phyloP scores from a whole-genome alignment of 1,284 basidiomycete species.

The Melampsora larici-populina region DNA sequence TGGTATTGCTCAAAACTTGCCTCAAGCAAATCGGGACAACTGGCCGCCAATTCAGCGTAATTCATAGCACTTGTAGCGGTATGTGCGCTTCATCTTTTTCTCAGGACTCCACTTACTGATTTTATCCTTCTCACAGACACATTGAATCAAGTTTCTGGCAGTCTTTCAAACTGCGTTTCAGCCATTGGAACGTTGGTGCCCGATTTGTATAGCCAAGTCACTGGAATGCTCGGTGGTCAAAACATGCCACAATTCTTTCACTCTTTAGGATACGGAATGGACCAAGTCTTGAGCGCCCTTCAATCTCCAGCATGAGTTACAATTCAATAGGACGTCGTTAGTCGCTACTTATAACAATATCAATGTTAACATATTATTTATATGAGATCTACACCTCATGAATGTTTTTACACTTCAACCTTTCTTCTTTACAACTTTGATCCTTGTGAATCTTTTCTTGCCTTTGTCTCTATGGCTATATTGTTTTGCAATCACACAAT shows the following conservation, averaged over 20 bases:
- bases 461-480: too few species aligned
- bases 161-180: constrained; percentile 11
- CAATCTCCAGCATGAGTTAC: not conserved
- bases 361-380: too few species aligned
- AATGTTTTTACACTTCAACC: too few species aligned
- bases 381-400: too few species aligned
- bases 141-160: constrained; percentile 8
- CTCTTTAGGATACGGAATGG: not conserved
- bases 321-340: too few species aligned
- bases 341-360: too few species aligned
- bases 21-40: not conserved
- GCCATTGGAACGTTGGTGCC: not conserved
- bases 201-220: not conserved
- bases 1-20: constrained; percentile 23
- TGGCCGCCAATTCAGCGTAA: constrained; percentile 10
- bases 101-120: too few species aligned
- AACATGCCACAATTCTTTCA: not conserved
- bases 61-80: constrained; percentile 22
- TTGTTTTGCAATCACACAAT: too few species aligned
- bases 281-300: not conserved
- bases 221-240: constrained; percentile 11
- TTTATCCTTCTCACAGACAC: not conserved
- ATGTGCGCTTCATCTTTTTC: not conserved
- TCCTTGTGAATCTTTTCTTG: too few species aligned
- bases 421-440: too few species aligned